A percentile compares a stretch with the other conserved stretches of the same genome.
phyloP scores from a whole-genome alignment of 2,329 filamentous ascomycete species.

The Aspergillus latus region DNA sequence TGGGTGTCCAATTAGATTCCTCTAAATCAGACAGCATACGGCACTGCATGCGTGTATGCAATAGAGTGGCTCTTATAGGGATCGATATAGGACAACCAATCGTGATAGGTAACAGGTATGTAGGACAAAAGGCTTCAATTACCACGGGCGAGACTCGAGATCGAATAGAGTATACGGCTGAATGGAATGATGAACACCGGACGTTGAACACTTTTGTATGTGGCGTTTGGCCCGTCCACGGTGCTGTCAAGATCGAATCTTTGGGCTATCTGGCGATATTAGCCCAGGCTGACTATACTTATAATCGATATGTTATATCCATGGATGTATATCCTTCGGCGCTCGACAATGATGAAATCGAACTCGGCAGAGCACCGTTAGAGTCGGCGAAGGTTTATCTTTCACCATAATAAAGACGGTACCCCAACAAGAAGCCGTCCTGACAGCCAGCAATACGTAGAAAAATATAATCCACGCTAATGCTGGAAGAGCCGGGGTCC shows the following conservation, averaged over 20 bases:
- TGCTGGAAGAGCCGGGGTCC: conserved; percentile 3
- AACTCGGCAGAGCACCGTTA: background rate
- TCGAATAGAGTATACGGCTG: background rate
- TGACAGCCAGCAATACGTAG: background rate
- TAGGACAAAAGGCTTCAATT: conserved; percentile 5
- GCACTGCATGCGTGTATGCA: conserved; percentile 11
- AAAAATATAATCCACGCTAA: conserved; percentile 9
- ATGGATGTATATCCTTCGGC: background rate
- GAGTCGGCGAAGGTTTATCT: background rate
- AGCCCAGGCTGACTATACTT: background rate
- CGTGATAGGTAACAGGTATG: background rate
- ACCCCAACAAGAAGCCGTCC: conserved; percentile 7
- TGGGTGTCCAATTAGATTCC: background rate
- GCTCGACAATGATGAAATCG: background rate
- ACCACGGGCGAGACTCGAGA: background rate
- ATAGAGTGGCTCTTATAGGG: conserved; percentile 5
- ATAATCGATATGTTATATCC: conserved; percentile 3
- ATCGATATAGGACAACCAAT: background rate
- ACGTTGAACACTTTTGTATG: background rate
- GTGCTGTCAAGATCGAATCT: background rate
- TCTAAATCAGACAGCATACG: background rate
- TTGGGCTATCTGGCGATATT: background rate
- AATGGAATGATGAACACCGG: background rate
- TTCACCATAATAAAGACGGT: background rate
- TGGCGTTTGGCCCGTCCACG: background rate